Base-by-base conservation (phyloP, 2,329 filamentous ascomycete genomes). In the Rhytidhysteron rufulum region DNA sequence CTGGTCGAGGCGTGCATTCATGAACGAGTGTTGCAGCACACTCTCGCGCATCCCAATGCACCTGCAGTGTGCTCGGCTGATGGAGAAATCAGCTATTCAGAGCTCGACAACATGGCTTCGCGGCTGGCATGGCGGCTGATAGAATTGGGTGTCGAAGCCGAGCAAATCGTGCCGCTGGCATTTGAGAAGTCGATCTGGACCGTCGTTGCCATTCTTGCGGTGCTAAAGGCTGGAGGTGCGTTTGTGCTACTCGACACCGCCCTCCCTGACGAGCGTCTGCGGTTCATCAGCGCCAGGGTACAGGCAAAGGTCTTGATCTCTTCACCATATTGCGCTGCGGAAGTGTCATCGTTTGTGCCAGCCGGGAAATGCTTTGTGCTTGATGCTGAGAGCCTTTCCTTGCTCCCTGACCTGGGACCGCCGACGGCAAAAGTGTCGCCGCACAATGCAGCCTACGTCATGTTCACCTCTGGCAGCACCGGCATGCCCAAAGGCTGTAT, bases 381-480 rank as follows among this genome's bases (percentile, higher is more conserved):
- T 29, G 25, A 29, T 29, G 25, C n/a, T 29, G 25, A 29, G 25
- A 9, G n/a, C n/a, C 25, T 8, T 8, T 8, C 25, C 25, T 29
- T n/a, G 8, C 9, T n/a, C n/a, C n/a, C n/a, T n/a, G n/a, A n/a
- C n/a, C 25, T 29, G 9, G 25, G 25, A n/a, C 9, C 25, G 9
- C 9, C 9, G 8, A n/a, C 8, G n/a, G 25, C 9, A 8, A 29
- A 32, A 32, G 15, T 32, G 13, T 8, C 8, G 13, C 8, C 30
- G 7, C 15, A 13, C 18, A 17, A 13, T 15, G 30, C 8, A 15
- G 15, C 30, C 8, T 9, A 16, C 18, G 30, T 55, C 7, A 42
- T 52, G 20, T 51, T 54, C 34, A 58, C 53, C 11, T 55, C 54
- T 13, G 53, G 51, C 2, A 50, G 44, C 9, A 54, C 51, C 9